Base-by-base conservation (phyloP, 345 rosid genomes). In the Schrenkiella parvula region DNA sequence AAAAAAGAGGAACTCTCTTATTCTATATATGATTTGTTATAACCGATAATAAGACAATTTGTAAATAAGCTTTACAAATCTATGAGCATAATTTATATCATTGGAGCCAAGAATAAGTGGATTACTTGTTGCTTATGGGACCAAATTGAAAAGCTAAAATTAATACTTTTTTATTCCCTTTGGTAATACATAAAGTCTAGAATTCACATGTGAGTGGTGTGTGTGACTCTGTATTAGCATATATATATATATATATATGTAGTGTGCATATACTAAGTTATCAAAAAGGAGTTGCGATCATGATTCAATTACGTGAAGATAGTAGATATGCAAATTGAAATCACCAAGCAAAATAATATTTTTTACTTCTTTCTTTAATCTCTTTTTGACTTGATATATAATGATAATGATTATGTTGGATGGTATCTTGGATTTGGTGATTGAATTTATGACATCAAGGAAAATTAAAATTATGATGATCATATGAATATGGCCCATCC, bases 341-440 rank as follows among this genome's bases (percentile, higher is more conserved):
- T 6, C 11, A 1, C 44, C 17, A 41, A 39, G 66, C 37, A 50
- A 8, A 8, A 43, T 14, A 61, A 8, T 61, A 19, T 43, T 23
- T 62, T 17, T 8, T 23, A 29, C 43, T 26, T 59, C 32, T 26
- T 59, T 34, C 28, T 25, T 7, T 23, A 5, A 1, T 12, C 8
- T 8, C 32, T 38, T 76, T 69, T 76, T 76, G 76, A 76, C 75
- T 76, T 63, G 17, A 55, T 54, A 64, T 68, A 69, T 76, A 28
- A 35, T 63, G 67, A 70, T 32, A n/a, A 76, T 70, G 54, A 76
- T 76, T 64, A 55, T 76, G 80, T 70, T 76, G 66, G 75, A 62
- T 62, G 70, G 37, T 68, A 62, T 76, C 70, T 62, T 69, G 55
- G 71, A 63, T 70, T 76, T 70, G 46, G 71, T 76, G 60, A 76